Percentiles rank a stretch among this genome's conserved stretches.
These are phyloP conservation scores for Dactylellina cionopaga DNA, from an alignment of 2,329 filamentous ascomycete genomes.

Conservation along the genomic window DNA sequence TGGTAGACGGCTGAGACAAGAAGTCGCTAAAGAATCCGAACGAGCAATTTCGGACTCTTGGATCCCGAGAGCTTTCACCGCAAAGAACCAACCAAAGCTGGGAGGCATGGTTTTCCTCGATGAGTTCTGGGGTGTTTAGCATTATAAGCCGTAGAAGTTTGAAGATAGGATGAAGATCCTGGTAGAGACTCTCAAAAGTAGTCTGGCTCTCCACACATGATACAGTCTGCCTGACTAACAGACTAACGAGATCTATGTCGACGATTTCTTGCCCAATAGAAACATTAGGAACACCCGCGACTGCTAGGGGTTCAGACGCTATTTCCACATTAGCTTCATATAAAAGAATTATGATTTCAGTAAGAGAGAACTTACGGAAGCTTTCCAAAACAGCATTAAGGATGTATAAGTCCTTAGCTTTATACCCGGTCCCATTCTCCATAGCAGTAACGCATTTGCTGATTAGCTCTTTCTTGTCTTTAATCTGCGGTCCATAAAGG, in stretches of 20 bases:
- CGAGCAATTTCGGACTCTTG: conserved; percentile 42
- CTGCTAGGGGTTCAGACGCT: conserved; percentile 12
- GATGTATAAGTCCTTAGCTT: conserved; percentile 49
- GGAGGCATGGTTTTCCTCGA: conserved; percentile 27
- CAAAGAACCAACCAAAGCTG: conserved; percentile 46
- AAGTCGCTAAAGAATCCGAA: conserved; percentile 50
- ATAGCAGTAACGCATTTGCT: conserved; percentile 34
- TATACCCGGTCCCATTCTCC: conserved; percentile 25
- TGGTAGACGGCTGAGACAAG: conserved; percentile 33
- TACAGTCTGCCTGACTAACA: conserved; percentile 39
- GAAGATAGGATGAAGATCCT: conserved; percentile 48
- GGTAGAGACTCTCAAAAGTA: conserved; percentile 46
- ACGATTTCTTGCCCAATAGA: conserved; percentile 39
- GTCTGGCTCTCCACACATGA: conserved; percentile 41
- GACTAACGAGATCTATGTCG: conserved; percentile 45
- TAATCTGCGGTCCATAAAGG: conserved; percentile 38
- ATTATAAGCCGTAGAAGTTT: conserved; percentile 43
- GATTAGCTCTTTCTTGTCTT: conserved; percentile 43
- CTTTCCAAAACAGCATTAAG: conserved; percentile 46
- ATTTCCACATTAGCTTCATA: neutral
- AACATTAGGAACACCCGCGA: conserved; percentile 1
- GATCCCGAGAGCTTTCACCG: conserved; percentile 33
- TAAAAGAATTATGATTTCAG: neutral
- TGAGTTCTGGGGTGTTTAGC: conserved; percentile 47
- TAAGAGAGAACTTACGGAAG: conserved; percentile 26